phyloP scores from a whole-genome alignment of 129 eudicot genomes.

The Silybum marianum region DNA sequence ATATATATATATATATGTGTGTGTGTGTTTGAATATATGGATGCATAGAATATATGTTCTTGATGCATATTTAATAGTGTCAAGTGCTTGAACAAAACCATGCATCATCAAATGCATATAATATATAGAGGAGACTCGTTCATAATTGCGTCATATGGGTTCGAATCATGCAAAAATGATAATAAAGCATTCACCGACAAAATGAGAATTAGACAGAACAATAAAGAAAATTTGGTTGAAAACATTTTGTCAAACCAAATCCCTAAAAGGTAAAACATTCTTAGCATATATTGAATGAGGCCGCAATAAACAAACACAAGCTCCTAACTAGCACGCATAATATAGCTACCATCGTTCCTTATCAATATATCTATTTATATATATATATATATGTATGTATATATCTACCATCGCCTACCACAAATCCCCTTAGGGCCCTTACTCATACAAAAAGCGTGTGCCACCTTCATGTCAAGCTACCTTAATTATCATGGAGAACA shows the following conservation, averaged over 20 bases:
- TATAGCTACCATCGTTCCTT: not conserved
- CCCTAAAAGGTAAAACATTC: not conserved
- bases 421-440: not conserved
- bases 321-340: not conserved
- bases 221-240: not conserved
- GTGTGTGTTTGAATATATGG: too few species aligned
- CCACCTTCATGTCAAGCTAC: not conserved
- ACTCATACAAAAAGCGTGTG: not conserved
- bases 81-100: not conserved
- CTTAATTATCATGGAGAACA: not conserved
- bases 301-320: not conserved
- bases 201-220: not conserved
- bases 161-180: not conserved
- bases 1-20: too few species aligned
- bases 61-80: not conserved
- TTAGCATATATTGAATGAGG: not conserved
- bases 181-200: not conserved
- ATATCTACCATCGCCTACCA: not conserved
- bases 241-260: not conserved
- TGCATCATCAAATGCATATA: not conserved
- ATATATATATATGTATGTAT: too few species aligned
- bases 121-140: not conserved
- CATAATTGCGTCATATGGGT: not conserved
- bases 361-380: not conserved
- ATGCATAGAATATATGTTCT: not conserved